phyloP scores from a whole-genome alignment of 75 land plant species.

The Larix kaempferi region DNA sequence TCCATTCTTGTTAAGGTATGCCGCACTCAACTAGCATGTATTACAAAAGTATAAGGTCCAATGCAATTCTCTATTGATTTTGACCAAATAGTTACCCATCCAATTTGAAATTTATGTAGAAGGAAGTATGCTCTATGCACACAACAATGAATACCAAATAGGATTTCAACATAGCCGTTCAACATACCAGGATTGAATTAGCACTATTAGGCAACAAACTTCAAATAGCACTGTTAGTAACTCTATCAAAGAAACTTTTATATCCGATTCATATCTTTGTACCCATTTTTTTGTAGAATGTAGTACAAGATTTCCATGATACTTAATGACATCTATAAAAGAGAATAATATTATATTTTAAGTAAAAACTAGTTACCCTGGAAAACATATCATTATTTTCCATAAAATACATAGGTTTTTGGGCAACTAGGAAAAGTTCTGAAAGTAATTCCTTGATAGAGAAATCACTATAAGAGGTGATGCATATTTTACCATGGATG shows the following conservation, averaged over 20 bases:
- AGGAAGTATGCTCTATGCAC: too few relatives aligned
- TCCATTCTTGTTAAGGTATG: too few relatives aligned
- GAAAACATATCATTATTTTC: conserved; percentile 3
- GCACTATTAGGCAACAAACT: conserved; percentile 38
- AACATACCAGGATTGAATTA: too few relatives aligned
- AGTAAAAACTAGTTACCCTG: not conserved
- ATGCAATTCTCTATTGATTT: too few relatives aligned
- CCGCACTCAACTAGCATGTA: too few relatives aligned
- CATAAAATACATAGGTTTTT: conserved; percentile 22
- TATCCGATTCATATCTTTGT: conserved; percentile 70
- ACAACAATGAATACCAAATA: too few relatives aligned
- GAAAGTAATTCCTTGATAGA: conserved; percentile 34
- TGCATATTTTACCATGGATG: conserved; percentile 2
- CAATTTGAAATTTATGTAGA: too few relatives aligned
- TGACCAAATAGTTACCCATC: too few relatives aligned
- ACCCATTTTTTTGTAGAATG: conserved; percentile 73
- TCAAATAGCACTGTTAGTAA: conserved; percentile 77
- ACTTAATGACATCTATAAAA: conserved; percentile 72
- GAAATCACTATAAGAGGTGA: not conserved
- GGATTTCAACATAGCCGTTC: too few relatives aligned
- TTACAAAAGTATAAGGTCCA: too few relatives aligned
- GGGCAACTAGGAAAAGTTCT: conserved; percentile 37
- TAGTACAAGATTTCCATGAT: conserved; percentile 63
- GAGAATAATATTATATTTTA: not conserved
- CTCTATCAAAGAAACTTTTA: conserved; percentile 62